Percentiles rank a stretch among this genome's conserved stretches.
These are phyloP conservation scores for Jaapia argillacea DNA, from an alignment of 768 basidiomycete species.

Conservation along the genomic window DNA sequence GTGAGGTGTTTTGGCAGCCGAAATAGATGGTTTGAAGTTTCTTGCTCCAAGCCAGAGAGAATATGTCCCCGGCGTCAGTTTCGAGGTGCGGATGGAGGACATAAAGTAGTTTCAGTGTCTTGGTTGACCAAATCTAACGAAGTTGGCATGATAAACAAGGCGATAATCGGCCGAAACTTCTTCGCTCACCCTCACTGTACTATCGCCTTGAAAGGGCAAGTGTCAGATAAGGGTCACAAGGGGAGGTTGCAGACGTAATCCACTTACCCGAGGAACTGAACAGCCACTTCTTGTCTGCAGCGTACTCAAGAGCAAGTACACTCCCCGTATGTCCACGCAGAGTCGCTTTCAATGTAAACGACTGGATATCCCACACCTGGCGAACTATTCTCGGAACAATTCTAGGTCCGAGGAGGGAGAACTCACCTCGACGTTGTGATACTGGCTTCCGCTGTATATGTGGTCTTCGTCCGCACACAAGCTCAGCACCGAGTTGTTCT, in stretches of 20 bases:
- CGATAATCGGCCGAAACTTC: not conserved
- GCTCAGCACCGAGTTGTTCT: constrained; percentile 61
- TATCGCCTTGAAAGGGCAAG: constrained; percentile 50
- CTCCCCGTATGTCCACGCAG: constrained; percentile 79
- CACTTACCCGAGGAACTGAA: constrained; percentile 80
- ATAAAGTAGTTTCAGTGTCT: constrained; percentile 53
- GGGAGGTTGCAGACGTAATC: not conserved
- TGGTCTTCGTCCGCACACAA: constrained; percentile 61
- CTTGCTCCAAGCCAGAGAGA: constrained; percentile 73
- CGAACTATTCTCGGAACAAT: not conserved
- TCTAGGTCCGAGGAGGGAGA: not conserved
- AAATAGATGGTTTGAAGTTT: constrained; percentile 64
- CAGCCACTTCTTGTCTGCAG: constrained; percentile 69
- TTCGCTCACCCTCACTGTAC: constrained; percentile 66
- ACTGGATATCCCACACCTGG: constrained; percentile 80
- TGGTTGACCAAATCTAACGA: constrained; percentile 73
- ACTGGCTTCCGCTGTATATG: constrained; percentile 81
- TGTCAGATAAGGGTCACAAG: not conserved
- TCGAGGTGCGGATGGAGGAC: constrained; percentile 72
- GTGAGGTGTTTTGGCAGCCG: constrained; percentile 88
- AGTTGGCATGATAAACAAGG: not conserved
- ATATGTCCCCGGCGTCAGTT: constrained; percentile 78
- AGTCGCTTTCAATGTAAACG: constrained; percentile 57
- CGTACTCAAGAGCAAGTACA: constrained; percentile 71
- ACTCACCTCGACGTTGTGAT: constrained; percentile 63